Base-by-base conservation (phyloP, 2,329 filamentous ascomycete species). In the Hypoxylon sp. region DNA sequence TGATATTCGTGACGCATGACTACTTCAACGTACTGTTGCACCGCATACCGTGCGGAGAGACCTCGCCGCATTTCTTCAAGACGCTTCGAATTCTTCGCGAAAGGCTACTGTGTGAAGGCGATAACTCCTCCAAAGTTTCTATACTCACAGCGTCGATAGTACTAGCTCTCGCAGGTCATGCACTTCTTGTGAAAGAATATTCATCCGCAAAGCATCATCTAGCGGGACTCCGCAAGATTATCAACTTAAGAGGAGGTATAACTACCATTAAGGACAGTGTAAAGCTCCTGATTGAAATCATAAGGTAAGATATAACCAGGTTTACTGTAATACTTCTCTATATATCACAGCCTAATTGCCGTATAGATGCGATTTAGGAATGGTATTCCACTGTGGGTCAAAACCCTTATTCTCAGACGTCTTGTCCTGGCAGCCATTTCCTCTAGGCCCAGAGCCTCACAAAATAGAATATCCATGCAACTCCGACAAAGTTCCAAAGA, bases 201-300 rank as follows among this genome's bases (percentile, higher is more conserved):
- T 55, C 74, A 3, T 64, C 73, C 2, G 76, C 79, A 0, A 72
- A 55, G 17, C 70, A 79, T 13, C 80, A 83, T 58, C 73, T 82
- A 59, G 63, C 78, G 33, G 81, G 80, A 13, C 74, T 83, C 42
- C 73, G 72, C 22, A 80, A 75, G 64, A 80, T 83, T 11, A 73
- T 82, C 3, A 60, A 74, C 26, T 42, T 83, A 35, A 78, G 80
- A 66, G 81, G 81, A 6, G 80, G 80, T 0, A 44, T 81, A 8
- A 35, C 35, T 10, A 67, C 69, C 1, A 79, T 83, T 10, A 72
- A 64, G 5, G 51, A 74, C 11, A 79, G 52, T 5, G n/a, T 78
- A 29, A 55, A 19, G 57, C 79, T 26, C 70, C 78, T 29, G 6
- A 19, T 54, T 19, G 80, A 83, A 58, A 73, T 74, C 6, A 6